Percentiles rank a stretch among this genome's conserved stretches.
phyloP scores from a whole-genome alignment of 2,329 filamentous ascomycete species.

The Neophaeococcomyces aloes region DNA sequence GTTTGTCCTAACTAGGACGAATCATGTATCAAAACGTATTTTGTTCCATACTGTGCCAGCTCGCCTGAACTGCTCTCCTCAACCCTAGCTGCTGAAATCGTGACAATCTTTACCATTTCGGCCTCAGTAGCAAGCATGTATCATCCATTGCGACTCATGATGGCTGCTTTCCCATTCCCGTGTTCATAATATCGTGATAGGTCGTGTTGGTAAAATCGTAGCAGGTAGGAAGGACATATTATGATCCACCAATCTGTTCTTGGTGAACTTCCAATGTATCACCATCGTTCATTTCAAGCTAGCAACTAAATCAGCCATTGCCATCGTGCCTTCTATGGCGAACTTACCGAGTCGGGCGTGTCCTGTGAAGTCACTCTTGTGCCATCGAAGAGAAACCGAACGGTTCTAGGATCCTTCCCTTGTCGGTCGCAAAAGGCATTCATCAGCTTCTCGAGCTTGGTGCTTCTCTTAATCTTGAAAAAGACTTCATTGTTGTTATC shows the following conservation, averaged over 20 bases:
- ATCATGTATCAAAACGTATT: too few species aligned
- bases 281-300: slow-evolving; percentile 96
- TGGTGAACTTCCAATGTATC: slow-evolving; percentile 96
- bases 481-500: slow-evolving; percentile 99
- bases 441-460: slow-evolving; percentile 95
- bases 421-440: slow-evolving; percentile 94
- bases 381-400: slow-evolving; percentile 95
- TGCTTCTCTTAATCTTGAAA: slow-evolving; percentile 98
- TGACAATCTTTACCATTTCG: too few species aligned
- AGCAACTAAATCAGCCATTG: background rate
- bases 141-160: background rate
- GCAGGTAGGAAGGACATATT: background rate
- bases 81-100: too few species aligned
- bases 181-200: background rate
- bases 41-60: too few species aligned
- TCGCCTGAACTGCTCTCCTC: too few species aligned
- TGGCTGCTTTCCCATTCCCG: background rate
- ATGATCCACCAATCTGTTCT: slow-evolving; percentile 77
- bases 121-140: too few species aligned
- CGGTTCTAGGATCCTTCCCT: slow-evolving; percentile 72
- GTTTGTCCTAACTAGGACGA: too few species aligned
- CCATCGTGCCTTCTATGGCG: background rate
- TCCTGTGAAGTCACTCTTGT: slow-evolving; percentile 79
- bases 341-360: slow-evolving; percentile 79
- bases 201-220: background rate